A percentile compares a stretch with the other conserved stretches of the same genome.
These are phyloP conservation scores for Nicotiana benthamiana DNA, from an alignment of 257 asterid genomes.

Conservation along the genomic window DNA sequence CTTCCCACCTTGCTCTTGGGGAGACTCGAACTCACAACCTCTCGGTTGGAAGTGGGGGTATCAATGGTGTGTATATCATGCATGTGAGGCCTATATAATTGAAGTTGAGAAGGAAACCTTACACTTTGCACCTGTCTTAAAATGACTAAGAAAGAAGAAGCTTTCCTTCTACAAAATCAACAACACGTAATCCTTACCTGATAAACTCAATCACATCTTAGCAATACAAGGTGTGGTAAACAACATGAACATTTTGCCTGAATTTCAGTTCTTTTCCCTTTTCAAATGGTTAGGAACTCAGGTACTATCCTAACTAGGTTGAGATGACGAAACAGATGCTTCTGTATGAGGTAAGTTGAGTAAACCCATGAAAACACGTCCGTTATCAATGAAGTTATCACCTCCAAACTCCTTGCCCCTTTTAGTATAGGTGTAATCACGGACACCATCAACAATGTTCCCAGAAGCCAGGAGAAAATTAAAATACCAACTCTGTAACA, in stretches of 20 bases:
- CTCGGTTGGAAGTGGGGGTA: too few relatives aligned
- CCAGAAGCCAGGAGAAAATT: constrained; percentile 68
- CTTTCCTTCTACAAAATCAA: too few relatives aligned
- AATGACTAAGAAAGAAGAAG: too few relatives aligned
- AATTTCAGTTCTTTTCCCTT: too few relatives aligned
- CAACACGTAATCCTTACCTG: too few relatives aligned
- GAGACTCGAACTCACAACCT: too few relatives aligned
- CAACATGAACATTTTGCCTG: too few relatives aligned
- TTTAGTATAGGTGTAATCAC: constrained; percentile 74
- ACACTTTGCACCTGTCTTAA: too few relatives aligned
- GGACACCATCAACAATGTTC: constrained; percentile 93
- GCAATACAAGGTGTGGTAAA: too few relatives aligned
- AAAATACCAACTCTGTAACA: constrained; percentile 70
- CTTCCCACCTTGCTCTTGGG: too few relatives aligned
- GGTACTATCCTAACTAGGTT: constrained; percentile 25
- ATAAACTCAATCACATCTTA: too few relatives aligned
- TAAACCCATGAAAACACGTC: constrained; percentile 81
- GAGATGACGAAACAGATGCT: constrained; percentile 27
- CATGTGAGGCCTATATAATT: background rate
- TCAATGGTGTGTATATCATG: background rate
- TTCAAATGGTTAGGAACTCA: constrained; percentile 1
- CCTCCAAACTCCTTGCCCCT: constrained; percentile 93
- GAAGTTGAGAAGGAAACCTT: background rate
- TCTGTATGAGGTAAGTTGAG: too few relatives aligned
- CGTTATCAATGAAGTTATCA: constrained; percentile 69